Conservation (phyloP, 2,329 filamentous ascomycete genomes). For the Xylariales sp. region DNA sequence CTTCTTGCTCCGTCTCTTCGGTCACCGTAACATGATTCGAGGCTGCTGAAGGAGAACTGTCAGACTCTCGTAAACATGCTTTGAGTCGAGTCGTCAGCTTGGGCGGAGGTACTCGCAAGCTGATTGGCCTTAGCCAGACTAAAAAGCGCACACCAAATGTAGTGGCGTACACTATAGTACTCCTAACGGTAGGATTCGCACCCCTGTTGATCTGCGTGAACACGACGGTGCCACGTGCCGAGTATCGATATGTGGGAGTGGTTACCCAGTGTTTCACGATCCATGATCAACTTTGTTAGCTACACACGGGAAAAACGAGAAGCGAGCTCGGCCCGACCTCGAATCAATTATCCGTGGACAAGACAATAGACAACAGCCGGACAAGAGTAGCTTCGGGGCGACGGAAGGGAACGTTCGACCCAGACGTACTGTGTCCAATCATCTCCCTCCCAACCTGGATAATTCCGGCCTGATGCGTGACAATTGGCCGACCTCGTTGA, state of each 20-base stretch:
- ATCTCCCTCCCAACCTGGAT: neutral
- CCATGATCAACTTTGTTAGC: neutral
- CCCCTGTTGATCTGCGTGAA: conserved; percentile 33
- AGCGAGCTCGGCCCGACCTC: neutral
- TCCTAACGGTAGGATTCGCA: conserved; percentile 16
- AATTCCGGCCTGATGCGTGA: neutral
- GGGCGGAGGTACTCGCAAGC: neutral
- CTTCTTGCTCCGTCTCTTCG: neutral
- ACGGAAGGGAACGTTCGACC: no score
- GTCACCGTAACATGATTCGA: conserved; percentile 7
- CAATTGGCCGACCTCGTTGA: neutral
- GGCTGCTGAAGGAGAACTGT: conserved; percentile 7
- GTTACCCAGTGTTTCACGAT: conserved; percentile 15
- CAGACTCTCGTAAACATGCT: neutral
- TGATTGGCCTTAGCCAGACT: conserved; percentile 1
- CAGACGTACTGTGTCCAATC: neutral
- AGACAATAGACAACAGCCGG: neutral
- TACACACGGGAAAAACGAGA: neutral
- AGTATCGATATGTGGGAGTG: conserved; percentile 17
- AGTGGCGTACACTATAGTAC: neutral
- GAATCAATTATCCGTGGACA: neutral
- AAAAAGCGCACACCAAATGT: conserved; percentile 11
- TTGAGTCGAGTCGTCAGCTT: conserved; percentile 1
- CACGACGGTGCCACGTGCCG: conserved; percentile 38
- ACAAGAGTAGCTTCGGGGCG: neutral